Evolutionary conservation across 257 asterid species (phyloP).

Genomic region (Plantago major): DNA sequence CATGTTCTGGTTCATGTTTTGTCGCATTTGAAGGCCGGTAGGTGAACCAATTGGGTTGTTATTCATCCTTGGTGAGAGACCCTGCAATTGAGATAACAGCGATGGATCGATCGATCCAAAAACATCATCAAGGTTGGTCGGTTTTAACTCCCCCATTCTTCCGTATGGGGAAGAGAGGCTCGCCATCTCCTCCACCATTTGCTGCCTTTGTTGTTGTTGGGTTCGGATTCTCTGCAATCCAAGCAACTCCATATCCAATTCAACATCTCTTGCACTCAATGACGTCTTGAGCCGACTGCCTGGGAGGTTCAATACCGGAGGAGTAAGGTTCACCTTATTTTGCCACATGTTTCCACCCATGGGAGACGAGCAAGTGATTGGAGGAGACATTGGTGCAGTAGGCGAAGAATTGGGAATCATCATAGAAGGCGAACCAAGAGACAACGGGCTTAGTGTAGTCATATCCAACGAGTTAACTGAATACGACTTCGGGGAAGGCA

Average conservation of each 20-base stretch:
- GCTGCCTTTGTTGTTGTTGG: slow-evolving; percentile 54
- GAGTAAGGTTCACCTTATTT: slow-evolving; percentile 50
- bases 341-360: slow-evolving; percentile 49
- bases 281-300: slow-evolving; percentile 72
- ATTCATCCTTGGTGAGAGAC: slow-evolving; percentile 41
- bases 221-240: slow-evolving; percentile 57
- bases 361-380: slow-evolving; percentile 61
- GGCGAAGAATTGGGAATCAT: slow-evolving; percentile 36
- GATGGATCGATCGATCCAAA: slow-evolving; percentile 72
- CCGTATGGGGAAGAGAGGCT: slow-evolving; percentile 54
- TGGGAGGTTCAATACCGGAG: slow-evolving; percentile 68
- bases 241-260: slow-evolving; percentile 41
- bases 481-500: slow-evolving; percentile 67
- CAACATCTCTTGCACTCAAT: slow-evolving; percentile 52
- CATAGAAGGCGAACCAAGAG: slow-evolving; percentile 43
- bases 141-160: slow-evolving; percentile 48
- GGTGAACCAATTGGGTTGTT: slow-evolving; percentile 36
- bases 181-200: slow-evolving; percentile 58
- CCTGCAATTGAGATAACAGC: slow-evolving; percentile 46
- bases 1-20: slow-evolving; percentile 44
- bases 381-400: slow-evolving; percentile 55
- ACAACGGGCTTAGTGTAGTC: slow-evolving; percentile 46
- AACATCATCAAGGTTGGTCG: slow-evolving; percentile 67
- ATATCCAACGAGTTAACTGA: slow-evolving; percentile 40
- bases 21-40: slow-evolving; percentile 51